A percentile compares a stretch with the other conserved stretches of the same genome.
These are phyloP conservation scores for Penicillium mononematosum DNA, from an alignment of 495 filamentous ascomycete genomes.

Conservation along the genomic window DNA sequence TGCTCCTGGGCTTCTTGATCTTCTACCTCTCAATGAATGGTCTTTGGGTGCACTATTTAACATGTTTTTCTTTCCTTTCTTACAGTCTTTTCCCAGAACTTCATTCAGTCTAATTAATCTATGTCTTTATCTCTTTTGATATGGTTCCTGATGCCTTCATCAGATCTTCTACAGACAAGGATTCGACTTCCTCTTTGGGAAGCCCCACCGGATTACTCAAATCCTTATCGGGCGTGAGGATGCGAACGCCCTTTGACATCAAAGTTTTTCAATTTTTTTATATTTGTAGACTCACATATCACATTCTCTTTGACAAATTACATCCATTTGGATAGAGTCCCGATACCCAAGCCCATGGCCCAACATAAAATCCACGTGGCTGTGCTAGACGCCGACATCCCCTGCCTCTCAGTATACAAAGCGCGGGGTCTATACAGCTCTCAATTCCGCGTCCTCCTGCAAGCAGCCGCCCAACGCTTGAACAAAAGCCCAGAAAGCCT, in stretches of 20 bases:
- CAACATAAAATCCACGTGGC: constrained; percentile 39
- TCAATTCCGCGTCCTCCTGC: constrained; percentile 37
- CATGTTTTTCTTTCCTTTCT: background rate
- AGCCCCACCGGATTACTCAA: constrained; percentile 1
- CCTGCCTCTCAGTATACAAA: constrained; percentile 36
- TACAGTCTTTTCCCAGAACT: no score
- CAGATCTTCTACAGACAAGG: constrained; percentile 3
- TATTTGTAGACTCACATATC: background rate
- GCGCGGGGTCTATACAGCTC: constrained; percentile 41
- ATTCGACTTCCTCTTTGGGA: constrained; percentile 3
- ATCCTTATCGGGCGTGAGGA: constrained; percentile 4
- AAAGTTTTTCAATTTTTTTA: background rate
- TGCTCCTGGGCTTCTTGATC: background rate
- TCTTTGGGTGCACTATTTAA: background rate
- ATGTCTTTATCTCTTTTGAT: background rate
- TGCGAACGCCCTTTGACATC: background rate
- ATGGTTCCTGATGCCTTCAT: background rate
- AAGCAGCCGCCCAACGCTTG: constrained; percentile 33
- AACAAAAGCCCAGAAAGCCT: constrained; percentile 18
- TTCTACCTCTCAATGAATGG: background rate
- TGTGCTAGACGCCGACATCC: constrained; percentile 42
- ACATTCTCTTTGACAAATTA: background rate
- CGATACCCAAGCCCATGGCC: constrained; percentile 12
- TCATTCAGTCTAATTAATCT: background rate
- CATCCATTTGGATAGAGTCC: background rate